Base-by-base conservation (phyloP, 1,139 yeast genomes). In the Hansenula anomala region DNA sequence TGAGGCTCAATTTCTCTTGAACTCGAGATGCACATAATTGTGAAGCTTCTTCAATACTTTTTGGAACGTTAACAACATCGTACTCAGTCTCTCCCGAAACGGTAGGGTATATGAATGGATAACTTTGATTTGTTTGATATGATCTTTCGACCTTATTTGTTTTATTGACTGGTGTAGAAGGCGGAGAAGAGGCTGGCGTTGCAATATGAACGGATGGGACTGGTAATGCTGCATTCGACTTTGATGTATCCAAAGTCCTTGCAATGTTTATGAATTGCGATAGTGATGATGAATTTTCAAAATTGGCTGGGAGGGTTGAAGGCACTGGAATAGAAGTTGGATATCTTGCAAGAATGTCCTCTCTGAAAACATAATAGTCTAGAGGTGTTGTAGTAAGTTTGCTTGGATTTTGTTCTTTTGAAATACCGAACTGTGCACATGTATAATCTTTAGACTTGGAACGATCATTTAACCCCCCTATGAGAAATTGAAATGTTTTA, bases 111-210 rank as follows among this genome's bases (percentile, higher is more conserved):
- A 88, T 68, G 47, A 87, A 78, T 0, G 97, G 97, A 64, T 76
- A 82, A 12, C 81, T 73, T 51, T 83, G 86, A 55, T 86, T 85
- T 0, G 92, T 77, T 60, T 86, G 90, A 51, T 81, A 86, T 40
- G 87, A 76, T 49, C 82, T 80, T 47, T 88, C 73, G 25, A 73
- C 71, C 51, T 81, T 85, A 31, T 57, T 52, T 30, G 55, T 53
- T 28, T 56, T 66, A 35, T 43, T 52, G 38, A 37, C 67, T 20
- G 95, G 89, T 1, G 83, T 74, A 10, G 77, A 60, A 0, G 86
- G 82, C 0, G 96, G 96, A 0, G 96, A 84, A 1, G 96, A 94
- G 0, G 84, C 86, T 0, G 96, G 96, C 0, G 96, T 88, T 0
- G 96, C 90, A 15, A 89, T 71, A 58, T 89, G 96, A 4, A 83